A percentile compares a stretch with the other conserved stretches of the same genome.
Conservation (phyloP, 2,329 filamentous ascomycete genomes). For the Fusarium sp. region DNA sequence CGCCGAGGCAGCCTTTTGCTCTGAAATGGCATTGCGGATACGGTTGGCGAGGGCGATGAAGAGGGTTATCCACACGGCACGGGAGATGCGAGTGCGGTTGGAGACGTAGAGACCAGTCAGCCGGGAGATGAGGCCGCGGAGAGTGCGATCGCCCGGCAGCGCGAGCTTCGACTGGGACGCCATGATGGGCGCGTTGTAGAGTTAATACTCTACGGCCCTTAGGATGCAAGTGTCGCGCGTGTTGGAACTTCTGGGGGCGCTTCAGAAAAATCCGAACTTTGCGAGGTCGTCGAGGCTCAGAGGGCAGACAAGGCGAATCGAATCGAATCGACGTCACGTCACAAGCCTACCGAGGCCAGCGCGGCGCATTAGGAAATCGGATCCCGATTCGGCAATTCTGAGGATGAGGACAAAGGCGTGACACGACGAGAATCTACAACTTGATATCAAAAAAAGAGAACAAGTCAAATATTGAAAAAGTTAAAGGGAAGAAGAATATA, state of each 20-base stretch:
- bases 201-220: slow-evolving; percentile 1
- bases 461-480: neutral
- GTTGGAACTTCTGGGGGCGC: neutral
- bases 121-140: slow-evolving; percentile 74
- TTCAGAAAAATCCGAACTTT: neutral
- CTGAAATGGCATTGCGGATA: slow-evolving; percentile 89
- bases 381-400: slow-evolving; percentile 11
- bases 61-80: slow-evolving; percentile 85
- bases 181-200: slow-evolving; percentile 61
- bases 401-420: neutral
- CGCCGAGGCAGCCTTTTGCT: slow-evolving; percentile 87
- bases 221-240: neutral
- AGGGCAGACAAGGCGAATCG: slow-evolving; percentile 23
- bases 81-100: slow-evolving; percentile 85
- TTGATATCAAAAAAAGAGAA: neutral
- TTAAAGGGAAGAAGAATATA: slow-evolving; percentile 26
- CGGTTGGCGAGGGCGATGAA: slow-evolving; percentile 86
- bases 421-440: neutral
- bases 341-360: slow-evolving; percentile 28
- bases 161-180: slow-evolving; percentile 80
- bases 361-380: slow-evolving; percentile 24
- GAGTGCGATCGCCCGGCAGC: slow-evolving; percentile 69
- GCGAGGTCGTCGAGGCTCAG: slow-evolving; percentile 7
- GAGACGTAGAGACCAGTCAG: slow-evolving; percentile 80
- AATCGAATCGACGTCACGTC: slow-evolving; percentile 41